Conservation (phyloP, 768 basidiomycete species). For the Tulasnella sp. region DNA sequence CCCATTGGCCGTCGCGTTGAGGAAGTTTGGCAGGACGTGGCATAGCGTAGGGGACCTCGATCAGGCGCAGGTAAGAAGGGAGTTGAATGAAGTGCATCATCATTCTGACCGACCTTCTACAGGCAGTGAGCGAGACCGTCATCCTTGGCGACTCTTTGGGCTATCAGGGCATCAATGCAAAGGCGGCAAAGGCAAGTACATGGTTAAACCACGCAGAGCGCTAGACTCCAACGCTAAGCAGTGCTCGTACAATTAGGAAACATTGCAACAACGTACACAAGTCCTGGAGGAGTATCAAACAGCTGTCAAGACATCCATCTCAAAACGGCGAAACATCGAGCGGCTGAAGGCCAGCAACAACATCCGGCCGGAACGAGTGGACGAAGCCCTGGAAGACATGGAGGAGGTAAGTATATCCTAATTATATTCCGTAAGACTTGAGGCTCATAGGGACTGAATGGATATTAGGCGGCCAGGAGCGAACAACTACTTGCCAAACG, state of each 20-base stretch:
- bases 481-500: constrained; percentile 75
- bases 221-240: neutral
- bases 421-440: neutral
- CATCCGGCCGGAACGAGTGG: constrained; percentile 76
- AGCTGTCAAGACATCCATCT: constrained; percentile 87
- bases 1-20: constrained; percentile 70
- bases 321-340: constrained; percentile 85
- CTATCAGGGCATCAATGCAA: constrained; percentile 95
- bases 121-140: constrained; percentile 86
- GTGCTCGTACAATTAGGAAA: constrained; percentile 40
- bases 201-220: neutral
- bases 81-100: constrained; percentile 3
- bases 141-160: constrained; percentile 92
- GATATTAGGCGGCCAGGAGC: constrained; percentile 79
- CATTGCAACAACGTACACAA: constrained; percentile 75
- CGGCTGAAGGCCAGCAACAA: constrained; percentile 75
- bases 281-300: constrained; percentile 91
- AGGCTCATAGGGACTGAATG: constrained; percentile 4
- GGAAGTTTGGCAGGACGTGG: constrained; percentile 78
- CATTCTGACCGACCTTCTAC: neutral
- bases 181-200: constrained; percentile 61
- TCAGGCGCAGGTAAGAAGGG: constrained; percentile 51
- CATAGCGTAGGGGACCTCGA: constrained; percentile 83
- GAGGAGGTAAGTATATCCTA: constrained; percentile 55
- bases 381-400: constrained; percentile 85